phyloP scores from a whole-genome alignment of 805 yeast genomes.

The Kodamaea kaohsiungensis region DNA sequence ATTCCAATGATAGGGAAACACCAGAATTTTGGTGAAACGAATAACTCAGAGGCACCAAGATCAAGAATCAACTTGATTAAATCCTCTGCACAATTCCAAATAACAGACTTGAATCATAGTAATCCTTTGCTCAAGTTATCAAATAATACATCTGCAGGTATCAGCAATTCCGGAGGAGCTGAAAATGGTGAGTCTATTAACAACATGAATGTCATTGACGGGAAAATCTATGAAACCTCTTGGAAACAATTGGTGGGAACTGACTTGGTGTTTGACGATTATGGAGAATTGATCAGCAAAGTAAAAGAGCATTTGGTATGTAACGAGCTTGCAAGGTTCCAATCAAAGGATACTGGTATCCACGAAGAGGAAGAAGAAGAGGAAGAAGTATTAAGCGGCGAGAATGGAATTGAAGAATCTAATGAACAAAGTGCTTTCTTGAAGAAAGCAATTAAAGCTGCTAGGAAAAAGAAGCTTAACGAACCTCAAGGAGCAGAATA shows the following conservation, averaged over 20 bases:
- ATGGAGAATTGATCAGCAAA: conserved; percentile 41
- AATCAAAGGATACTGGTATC: conserved; percentile 12
- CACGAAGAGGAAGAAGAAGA: conserved; percentile 21
- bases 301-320: conserved; percentile 41
- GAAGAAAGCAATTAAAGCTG: conserved; percentile 15
- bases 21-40: conserved; percentile 13
- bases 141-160: conserved; percentile 22
- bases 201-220: conserved; percentile 37
- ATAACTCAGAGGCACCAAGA: conserved; percentile 12
- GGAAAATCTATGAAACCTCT: conserved; percentile 63
- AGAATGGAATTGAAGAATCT: conserved; percentile 9
- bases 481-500: not conserved
- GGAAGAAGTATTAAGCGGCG: conserved; percentile 15
- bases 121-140: conserved; percentile 40
- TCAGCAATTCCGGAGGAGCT: not conserved
- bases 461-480: conserved; percentile 11
- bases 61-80: conserved; percentile 32
- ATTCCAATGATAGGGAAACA: conserved; percentile 24
- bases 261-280: conserved; percentile 48
- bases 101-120: conserved; percentile 33
- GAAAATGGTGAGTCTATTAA: conserved; percentile 22
- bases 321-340: conserved; percentile 27
- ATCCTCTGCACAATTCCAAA: conserved; percentile 43
- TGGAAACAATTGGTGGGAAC: conserved; percentile 85
- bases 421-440: conserved; percentile 13